These are phyloP conservation scores for Yamadazyma mexicana DNA, from an alignment of 1,139 yeast species.

Conservation along the genomic window DNA sequence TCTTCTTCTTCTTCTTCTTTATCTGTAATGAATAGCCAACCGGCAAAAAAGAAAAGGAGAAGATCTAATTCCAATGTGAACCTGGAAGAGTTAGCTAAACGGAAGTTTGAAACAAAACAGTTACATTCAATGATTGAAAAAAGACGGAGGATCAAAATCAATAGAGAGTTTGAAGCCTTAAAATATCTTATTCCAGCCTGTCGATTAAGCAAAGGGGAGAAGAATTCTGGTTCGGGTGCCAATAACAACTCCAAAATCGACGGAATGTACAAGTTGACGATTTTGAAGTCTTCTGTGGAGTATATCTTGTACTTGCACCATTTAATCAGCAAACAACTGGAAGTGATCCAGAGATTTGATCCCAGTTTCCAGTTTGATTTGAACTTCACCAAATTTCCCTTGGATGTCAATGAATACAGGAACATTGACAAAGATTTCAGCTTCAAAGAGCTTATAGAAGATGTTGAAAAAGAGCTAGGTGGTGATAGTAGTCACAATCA, in stretches of 20 bases:
- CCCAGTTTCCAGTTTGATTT: constrained; percentile 36
- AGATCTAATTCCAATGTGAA: constrained; percentile 47
- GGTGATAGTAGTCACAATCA: constrained; percentile 6
- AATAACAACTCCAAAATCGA: constrained; percentile 40
- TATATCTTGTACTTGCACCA: constrained; percentile 71
- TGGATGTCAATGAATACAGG: constrained; percentile 59
- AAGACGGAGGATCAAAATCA: constrained; percentile 74
- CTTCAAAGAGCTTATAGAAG: constrained; percentile 30
- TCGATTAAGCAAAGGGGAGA: constrained; percentile 16
- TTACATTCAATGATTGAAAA: constrained; percentile 82
- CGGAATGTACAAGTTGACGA: constrained; percentile 79
- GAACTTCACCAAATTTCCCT: constrained; percentile 50
- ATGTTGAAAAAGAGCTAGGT: constrained; percentile 12
- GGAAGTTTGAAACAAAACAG: constrained; percentile 57
- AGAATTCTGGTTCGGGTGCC: constrained; percentile 8
- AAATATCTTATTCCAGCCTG: constrained; percentile 81
- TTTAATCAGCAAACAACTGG: constrained; percentile 49
- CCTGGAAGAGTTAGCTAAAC: constrained; percentile 53
- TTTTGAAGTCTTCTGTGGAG: constrained; percentile 78
- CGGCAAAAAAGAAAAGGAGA: constrained; percentile 43
- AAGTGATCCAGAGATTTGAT: constrained; percentile 26
- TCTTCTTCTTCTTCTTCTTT: constrained; percentile 2
- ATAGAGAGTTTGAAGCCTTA: constrained; percentile 79
- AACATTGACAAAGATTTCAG: constrained; percentile 56
- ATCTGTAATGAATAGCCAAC: constrained; percentile 12